Percentiles rank a stretch among this genome's conserved stretches.
Conservation (phyloP, 2,329 filamentous ascomycete genomes). For the Epichloe bromicola region DNA sequence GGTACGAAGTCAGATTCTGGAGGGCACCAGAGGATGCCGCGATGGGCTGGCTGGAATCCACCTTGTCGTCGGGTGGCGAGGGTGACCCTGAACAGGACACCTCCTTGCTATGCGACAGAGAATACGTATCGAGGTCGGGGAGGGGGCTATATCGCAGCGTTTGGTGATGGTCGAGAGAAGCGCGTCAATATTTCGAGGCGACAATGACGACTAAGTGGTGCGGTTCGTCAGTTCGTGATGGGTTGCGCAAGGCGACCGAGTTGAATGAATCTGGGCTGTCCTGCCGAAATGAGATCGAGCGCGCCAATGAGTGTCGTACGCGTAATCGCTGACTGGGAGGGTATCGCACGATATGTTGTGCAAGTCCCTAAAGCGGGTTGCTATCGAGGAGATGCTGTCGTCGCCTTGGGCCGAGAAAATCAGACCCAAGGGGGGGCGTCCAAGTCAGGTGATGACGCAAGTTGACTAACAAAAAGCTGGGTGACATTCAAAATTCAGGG, state of each 20-base stretch:
- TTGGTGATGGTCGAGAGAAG: background rate
- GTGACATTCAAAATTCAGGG: too few relatives aligned
- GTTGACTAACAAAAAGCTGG: background rate
- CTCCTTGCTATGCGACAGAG: slow-evolving; percentile 6
- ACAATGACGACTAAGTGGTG: background rate
- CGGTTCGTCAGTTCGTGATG: background rate
- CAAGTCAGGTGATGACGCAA: slow-evolving; percentile 7
- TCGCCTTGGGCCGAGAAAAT: background rate
- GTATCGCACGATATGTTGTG: background rate
- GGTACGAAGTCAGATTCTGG: slow-evolving; percentile 45
- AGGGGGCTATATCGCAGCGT: background rate
- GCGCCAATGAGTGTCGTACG: background rate
- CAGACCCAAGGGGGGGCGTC: background rate
- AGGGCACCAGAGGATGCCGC: slow-evolving; percentile 52
- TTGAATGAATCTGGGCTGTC: background rate
- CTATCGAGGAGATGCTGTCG: background rate
- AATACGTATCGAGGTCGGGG: background rate
- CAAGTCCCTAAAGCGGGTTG: background rate
- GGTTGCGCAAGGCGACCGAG: background rate
- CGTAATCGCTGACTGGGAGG: background rate
- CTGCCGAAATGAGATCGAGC: background rate
- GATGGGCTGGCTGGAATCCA: slow-evolving; percentile 46
- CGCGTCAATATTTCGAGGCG: background rate
- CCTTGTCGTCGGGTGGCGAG: slow-evolving; percentile 35
- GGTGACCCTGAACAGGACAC: slow-evolving; percentile 24